Evolutionary conservation across 2,329 filamentous ascomycete genomes (phyloP), one percentile per base, ranked within the genome.

Genomic region (Chrysosphaeria jannelii): DNA sequence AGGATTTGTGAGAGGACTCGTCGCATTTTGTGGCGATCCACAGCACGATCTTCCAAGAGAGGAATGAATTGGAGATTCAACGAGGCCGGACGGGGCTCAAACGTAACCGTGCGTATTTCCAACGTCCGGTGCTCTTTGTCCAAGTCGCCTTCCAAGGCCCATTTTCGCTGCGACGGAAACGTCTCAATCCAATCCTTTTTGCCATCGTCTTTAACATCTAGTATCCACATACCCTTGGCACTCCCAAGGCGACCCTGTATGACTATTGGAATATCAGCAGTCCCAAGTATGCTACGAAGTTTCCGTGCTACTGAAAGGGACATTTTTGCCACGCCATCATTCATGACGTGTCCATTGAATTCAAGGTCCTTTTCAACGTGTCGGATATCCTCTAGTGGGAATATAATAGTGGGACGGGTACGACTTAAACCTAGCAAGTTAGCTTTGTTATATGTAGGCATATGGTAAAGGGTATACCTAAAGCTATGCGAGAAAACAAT

Each of bases 141-240:
- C 13, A 50, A 50, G 16, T 56, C 47, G 13, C 50, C 23, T 7
- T 13, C 11, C 8, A 19, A 53, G 0, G 48, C 28, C 50, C 71
- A 76, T 33, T 81, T 81, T 1, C 51, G 41, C 28, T 81, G 74
- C 1, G 66, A 75, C 0, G 47, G 49, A 26, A 50, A 61, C 0
- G 67, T 58, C 26, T 65, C 51, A 20, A 78, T 70, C 67, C 65
- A 72, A 10, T 61, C 41, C 0, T 46, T 36, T 2, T 51, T 42
- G 1, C 42, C 42, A 0, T 39, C 39, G 13, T 56, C 50, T 1
- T 45, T 35, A 0, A 48, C 45, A 31, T 68, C 62, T 5, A 67
- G 40, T 22, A 68, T 51, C 71, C 70, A 79, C 31, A 79, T 48
- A 0, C 72, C 74, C 38, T 81, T 81, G 1, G 67, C 67, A 10